phyloP scores from a whole-genome alignment of 2,329 filamentous ascomycete species.

The Venturiaceae sp. region DNA sequence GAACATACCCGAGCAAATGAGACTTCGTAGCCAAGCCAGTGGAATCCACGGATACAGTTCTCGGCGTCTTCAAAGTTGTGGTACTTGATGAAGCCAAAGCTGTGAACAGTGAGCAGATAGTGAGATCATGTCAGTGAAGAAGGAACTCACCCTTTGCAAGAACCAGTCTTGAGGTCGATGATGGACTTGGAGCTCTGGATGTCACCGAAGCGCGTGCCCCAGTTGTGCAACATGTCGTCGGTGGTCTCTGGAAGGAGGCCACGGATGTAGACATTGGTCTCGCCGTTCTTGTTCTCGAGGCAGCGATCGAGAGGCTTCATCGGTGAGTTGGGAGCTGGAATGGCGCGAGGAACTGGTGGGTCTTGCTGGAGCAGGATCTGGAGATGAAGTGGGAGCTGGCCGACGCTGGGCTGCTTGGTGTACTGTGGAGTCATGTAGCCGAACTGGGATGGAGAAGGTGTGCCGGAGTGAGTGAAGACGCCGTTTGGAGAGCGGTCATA shows the following conservation, averaged over 20 bases:
- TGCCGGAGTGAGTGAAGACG: conserved; percentile 36
- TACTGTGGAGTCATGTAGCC: conserved; percentile 32
- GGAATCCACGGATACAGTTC: conserved; percentile 92
- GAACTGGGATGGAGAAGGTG: conserved; percentile 40
- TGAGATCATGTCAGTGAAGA: not conserved
- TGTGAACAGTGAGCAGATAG: conserved; percentile 26
- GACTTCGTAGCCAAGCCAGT: conserved; percentile 90
- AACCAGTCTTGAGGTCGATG: conserved; percentile 84
- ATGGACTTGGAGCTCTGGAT: conserved; percentile 98
- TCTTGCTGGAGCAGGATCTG: conserved; percentile 49
- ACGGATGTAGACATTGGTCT: conserved; percentile 97
- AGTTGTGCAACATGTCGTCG: conserved; percentile 75
- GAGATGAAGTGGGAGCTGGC: conserved; percentile 33
- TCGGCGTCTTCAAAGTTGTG: conserved; percentile 80
- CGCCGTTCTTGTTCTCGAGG: conserved; percentile 86
- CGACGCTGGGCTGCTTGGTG: conserved; percentile 25
- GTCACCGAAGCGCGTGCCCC: conserved; percentile 79
- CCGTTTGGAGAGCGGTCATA: conserved; percentile 40
- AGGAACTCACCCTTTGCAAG: conserved; percentile 79
- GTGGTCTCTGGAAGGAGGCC: conserved; percentile 93
- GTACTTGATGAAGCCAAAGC: conserved; percentile 97
- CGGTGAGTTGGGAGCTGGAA: conserved; percentile 79
- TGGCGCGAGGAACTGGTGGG: conserved; percentile 77
- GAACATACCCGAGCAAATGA: conserved; percentile 81
- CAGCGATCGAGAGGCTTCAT: conserved; percentile 89